Base-by-base conservation (phyloP, 768 basidiomycete genomes). In the Trametes gibbosa region DNA sequence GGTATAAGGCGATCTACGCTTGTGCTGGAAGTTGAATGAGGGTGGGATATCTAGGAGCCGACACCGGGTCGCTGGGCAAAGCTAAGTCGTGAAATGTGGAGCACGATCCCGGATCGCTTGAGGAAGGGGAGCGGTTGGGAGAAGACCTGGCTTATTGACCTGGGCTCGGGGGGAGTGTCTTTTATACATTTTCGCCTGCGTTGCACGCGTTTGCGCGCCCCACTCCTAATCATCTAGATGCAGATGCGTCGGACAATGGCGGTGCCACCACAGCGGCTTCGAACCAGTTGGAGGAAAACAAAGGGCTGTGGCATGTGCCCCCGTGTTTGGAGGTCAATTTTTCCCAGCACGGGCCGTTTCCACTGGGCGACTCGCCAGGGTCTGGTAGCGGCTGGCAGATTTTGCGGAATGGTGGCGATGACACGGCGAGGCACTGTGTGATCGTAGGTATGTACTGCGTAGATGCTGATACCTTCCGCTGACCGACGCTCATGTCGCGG, bases 1-100 rank as follows among this genome's bases (percentile, higher is more conserved):
- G 46, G 43, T 43, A 47, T 59, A 17, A 10, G 52, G 58, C 58
- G 58, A 49, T 59, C 58, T 59, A 59, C 58, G 58, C 52, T 48
- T 48, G 39, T 45, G 10, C 34, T 5, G 16, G 46, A 39, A 39
- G 37, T 14, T 19, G 65, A 62, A 63, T 32, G 55, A 50, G 52
- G 53, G 58, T 56, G 53, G n/a, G 41, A 52, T 39, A 39, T 46
- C 35, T 35, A 42, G 55, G 53, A 48, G 52, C 25, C 27, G 62
- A 51, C 63, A 59, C 60, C 47, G 42, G 58, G 61, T 54, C 57
- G 42, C 52, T 47, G 52, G 23, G 43, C 39, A 50, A 42, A 63
- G 47, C 59, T 43, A 53, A 58, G 61, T 58, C 50, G 61, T 35
- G 32, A 40, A 46, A 53, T 46, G 29, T 51, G 53, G 45, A 39